phyloP scores from a whole-genome alignment of 202 grass and related monocot genomes.

The Hordeum pubiflorum region DNA sequence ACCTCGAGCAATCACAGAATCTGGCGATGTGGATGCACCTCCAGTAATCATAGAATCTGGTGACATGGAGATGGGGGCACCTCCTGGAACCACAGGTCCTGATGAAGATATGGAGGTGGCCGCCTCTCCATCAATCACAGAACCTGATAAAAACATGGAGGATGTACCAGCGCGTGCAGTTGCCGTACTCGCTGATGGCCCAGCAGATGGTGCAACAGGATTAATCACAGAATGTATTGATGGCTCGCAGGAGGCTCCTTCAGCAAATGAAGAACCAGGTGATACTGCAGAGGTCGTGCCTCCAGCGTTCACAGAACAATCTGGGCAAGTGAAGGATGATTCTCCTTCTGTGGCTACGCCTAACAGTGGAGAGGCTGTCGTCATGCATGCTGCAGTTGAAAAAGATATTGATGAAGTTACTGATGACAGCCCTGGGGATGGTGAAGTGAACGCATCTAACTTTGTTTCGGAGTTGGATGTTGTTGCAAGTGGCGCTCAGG shows the following conservation, averaged over 20 bases:
- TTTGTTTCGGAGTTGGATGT: conserved; percentile 41
- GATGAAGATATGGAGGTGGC: conserved; percentile 19
- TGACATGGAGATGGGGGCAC: conserved; percentile 10
- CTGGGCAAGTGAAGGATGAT: conserved; percentile 26
- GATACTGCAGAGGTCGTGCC: conserved; percentile 15
- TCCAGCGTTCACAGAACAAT: conserved; percentile 5
- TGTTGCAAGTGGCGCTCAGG: conserved; percentile 34
- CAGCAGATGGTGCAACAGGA: conserved; percentile 8
- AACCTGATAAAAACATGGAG: conserved; percentile 19
- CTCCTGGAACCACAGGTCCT: conserved; percentile 17
- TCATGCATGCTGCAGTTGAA: conserved; percentile 9
- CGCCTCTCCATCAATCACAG: background rate
- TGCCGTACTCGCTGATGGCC: background rate
- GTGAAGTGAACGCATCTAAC: conserved; percentile 31
- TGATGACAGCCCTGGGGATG: conserved; percentile 18
- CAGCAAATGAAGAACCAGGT: conserved; percentile 15
- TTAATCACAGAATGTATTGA: conserved; percentile 24
- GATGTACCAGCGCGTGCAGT: conserved; percentile 21
- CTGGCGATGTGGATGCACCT: background rate
- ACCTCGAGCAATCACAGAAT: conserved; percentile 10
- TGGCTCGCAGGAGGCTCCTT: conserved; percentile 17
- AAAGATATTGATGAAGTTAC: background rate
- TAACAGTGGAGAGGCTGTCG: background rate
- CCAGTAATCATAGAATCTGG: conserved; percentile 26
- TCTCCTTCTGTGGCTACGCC: conserved; percentile 8